These are phyloP conservation scores for Salix exigua DNA, from an alignment of 345 rosid genomes.

Conservation along the genomic window DNA sequence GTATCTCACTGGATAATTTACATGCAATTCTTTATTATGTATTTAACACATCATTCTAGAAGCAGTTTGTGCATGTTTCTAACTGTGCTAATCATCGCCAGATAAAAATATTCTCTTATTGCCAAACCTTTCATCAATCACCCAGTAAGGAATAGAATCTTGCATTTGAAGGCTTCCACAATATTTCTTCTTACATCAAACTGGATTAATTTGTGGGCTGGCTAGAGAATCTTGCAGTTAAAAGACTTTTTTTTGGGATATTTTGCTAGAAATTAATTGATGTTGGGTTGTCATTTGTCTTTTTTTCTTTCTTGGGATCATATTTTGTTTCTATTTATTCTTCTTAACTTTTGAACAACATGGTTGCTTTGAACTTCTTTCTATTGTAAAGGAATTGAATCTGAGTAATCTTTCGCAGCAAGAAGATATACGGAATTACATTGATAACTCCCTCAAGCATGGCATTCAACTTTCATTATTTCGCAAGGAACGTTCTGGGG, in stretches of 20 bases:
- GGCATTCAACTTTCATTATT: conserved; percentile 76
- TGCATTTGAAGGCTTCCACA: neutral
- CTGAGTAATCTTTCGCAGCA: conserved; percentile 53
- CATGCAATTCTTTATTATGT: neutral
- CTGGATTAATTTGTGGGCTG: neutral
- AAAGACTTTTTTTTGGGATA: neutral
- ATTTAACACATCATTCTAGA: neutral
- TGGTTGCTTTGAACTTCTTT: neutral
- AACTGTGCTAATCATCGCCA: neutral
- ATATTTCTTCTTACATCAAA: neutral
- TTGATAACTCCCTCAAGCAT: conserved; percentile 82
- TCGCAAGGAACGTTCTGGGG: conserved; percentile 92
- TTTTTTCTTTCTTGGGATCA: neutral
- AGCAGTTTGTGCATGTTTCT: neutral
- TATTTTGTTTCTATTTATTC: neutral
- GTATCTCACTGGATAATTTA: neutral
- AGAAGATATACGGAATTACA: conserved; percentile 89
- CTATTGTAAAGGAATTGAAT: conserved; percentile 14
- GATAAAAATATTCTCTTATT: neutral
- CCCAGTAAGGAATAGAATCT: neutral
- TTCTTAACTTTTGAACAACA: neutral
- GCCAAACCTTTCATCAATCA: neutral
- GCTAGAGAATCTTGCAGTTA: neutral
- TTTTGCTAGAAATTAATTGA: neutral
- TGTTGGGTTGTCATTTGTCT: neutral